phyloP scores from a whole-genome alignment of 2,329 filamentous ascomycete genomes.

The Coniochaeta hoffmannii region DNA sequence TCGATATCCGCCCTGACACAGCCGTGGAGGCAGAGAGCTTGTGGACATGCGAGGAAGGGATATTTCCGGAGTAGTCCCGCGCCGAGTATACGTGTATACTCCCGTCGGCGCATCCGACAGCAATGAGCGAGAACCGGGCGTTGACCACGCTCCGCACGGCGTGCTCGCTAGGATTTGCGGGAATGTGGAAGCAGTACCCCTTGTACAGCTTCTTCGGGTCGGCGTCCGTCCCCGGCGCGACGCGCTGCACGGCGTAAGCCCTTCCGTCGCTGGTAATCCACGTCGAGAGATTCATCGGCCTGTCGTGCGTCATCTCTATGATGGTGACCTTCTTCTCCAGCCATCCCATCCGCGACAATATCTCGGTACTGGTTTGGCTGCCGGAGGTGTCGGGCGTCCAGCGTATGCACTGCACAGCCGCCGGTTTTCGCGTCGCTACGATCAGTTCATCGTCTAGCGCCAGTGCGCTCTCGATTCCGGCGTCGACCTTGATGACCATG shows the following conservation, averaged over 20 bases:
- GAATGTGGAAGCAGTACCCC: slow-evolving; percentile 83
- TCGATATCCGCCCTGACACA: slow-evolving; percentile 64
- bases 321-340: slow-evolving; percentile 70
- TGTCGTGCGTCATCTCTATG: slow-evolving; percentile 82
- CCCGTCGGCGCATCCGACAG: slow-evolving; percentile 74
- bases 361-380: slow-evolving; percentile 82
- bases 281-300: slow-evolving; percentile 90
- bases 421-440: slow-evolving; percentile 83
- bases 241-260: slow-evolving; percentile 83
- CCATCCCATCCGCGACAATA: slow-evolving; percentile 82
- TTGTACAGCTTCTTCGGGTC: slow-evolving; percentile 67
- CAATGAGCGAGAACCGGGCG: slow-evolving; percentile 87
- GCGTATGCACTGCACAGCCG: slow-evolving; percentile 92
- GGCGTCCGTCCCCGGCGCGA: slow-evolving; percentile 26
- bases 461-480: slow-evolving; percentile 80
- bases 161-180: slow-evolving; percentile 48
- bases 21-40: slow-evolving; percentile 58
- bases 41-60: slow-evolving; percentile 77
- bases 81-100: slow-evolving; percentile 85
- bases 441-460: slow-evolving; percentile 89
- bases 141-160: slow-evolving; percentile 80
- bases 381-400: slow-evolving; percentile 82
- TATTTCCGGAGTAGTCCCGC: slow-evolving; percentile 87
- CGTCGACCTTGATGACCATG: slow-evolving; percentile 97
- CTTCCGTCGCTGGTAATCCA: slow-evolving; percentile 88